Percentiles rank a stretch among this genome's conserved stretches.
Evolutionary conservation across 306 rosid species (phyloP).

Genomic region (Rubus idaeus): DNA sequence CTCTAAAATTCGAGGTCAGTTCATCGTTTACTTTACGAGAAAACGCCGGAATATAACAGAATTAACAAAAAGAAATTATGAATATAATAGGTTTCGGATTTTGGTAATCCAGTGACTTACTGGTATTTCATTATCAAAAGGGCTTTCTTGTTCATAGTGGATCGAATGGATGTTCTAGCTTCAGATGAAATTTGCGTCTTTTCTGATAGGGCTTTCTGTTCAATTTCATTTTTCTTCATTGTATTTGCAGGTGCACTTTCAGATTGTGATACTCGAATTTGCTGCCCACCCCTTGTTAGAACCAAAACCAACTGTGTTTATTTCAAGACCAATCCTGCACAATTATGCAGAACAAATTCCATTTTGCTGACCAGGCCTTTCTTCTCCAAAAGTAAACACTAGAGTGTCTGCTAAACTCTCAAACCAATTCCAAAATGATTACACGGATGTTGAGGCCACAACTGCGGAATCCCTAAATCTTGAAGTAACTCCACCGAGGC

Average conservation of each 20-base stretch:
- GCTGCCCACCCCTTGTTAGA: constrained; percentile 19
- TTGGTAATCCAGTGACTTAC: neutral
- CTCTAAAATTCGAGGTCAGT: constrained; percentile 49
- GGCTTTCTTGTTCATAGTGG: neutral
- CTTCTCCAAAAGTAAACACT: constrained; percentile 27
- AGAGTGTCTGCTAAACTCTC: constrained; percentile 39
- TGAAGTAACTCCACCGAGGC: constrained; percentile 32
- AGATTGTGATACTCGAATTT: constrained; percentile 29
- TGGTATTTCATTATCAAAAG: neutral
- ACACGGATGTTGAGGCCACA: constrained; percentile 45
- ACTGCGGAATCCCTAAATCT: constrained; percentile 29
- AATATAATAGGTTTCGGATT: neutral
- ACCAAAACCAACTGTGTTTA: constrained; percentile 29
- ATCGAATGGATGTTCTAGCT: neutral
- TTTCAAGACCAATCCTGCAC: constrained; percentile 17
- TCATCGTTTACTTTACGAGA: constrained; percentile 4
- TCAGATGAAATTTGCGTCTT: neutral
- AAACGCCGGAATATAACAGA: neutral
- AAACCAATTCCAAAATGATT: constrained; percentile 39
- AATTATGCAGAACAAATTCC: constrained; percentile 27
- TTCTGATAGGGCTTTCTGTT: neutral
- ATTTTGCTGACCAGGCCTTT: constrained; percentile 36
- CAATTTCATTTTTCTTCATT: neutral
- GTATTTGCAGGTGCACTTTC: neutral
- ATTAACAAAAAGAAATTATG: neutral